phyloP scores from a whole-genome alignment of 192 early-diverging fungal species.

The Coemansia reversa region DNA sequence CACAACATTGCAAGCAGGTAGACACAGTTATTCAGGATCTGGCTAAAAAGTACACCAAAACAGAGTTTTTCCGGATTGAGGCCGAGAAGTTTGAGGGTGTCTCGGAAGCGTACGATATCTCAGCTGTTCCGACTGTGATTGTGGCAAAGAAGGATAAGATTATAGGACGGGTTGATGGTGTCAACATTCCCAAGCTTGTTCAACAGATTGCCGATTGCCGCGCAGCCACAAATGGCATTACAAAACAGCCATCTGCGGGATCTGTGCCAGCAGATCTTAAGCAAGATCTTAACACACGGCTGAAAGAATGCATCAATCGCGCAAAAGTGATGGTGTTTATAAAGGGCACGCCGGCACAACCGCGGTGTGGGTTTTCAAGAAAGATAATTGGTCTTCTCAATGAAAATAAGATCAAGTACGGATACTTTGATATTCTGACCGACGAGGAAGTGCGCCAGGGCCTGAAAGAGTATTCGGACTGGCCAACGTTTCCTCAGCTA shows the following conservation, averaged over 20 bases:
- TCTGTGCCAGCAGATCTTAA: constrained; percentile 57
- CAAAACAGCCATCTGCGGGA: constrained; percentile 29
- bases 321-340: constrained; percentile 93
- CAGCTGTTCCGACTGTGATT: constrained; percentile 88
- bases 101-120: constrained; percentile 86
- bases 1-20: constrained; percentile 87
- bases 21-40: constrained; percentile 88
- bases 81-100: constrained; percentile 89
- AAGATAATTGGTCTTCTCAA: constrained; percentile 76
- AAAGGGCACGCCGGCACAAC: constrained; percentile 88
- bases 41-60: constrained; percentile 68
- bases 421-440: constrained; percentile 88
- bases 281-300: constrained; percentile 70
- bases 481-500: constrained; percentile 96
- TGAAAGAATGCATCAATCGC: constrained; percentile 66
- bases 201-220: constrained; percentile 56
- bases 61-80: constrained; percentile 84
- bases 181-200: constrained; percentile 80
- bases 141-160: constrained; percentile 69
- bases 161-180: constrained; percentile 82
- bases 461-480: constrained; percentile 84
- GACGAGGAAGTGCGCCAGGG: constrained; percentile 92
- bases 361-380: constrained; percentile 91
- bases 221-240: constrained; percentile 24
- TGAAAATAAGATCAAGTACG: constrained; percentile 57